phyloP scores from a whole-genome alignment of 495 filamentous ascomycete species.

The Sordaria brevicollis region DNA sequence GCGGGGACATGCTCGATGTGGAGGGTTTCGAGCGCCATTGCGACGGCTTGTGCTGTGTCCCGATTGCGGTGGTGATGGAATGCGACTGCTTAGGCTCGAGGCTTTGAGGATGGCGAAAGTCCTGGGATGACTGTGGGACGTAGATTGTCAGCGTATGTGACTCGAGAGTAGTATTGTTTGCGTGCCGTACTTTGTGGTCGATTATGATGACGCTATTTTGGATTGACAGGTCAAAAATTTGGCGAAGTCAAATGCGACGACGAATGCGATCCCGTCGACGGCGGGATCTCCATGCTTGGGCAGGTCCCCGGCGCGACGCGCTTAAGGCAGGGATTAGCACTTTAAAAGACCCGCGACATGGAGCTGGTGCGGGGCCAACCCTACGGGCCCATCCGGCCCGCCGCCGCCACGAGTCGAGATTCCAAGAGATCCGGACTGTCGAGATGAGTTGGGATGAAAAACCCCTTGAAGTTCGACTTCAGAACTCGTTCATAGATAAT shows the following conservation, averaged over 20 bases:
- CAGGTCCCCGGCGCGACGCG: background rate
- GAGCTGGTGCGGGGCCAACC: background rate
- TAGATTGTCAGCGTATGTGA: fast-evolving
- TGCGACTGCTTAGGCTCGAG: background rate
- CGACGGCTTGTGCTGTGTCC: background rate
- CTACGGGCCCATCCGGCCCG: background rate
- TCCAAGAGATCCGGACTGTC: background rate
- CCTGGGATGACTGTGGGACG: too few species aligned
- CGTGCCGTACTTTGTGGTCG: background rate
- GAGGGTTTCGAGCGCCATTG: conserved; percentile 39
- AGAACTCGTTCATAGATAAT: background rate
- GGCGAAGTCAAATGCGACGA: background rate
- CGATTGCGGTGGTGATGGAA: background rate
- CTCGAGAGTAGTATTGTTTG: background rate
- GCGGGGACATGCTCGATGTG: conserved; percentile 59
- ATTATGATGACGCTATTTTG: background rate
- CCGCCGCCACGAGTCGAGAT: background rate
- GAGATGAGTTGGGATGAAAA: background rate
- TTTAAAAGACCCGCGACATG: background rate
- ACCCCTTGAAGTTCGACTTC: background rate
- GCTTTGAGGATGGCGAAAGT: too few species aligned
- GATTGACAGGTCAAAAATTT: background rate
- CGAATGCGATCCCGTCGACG: background rate
- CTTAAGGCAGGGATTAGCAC: background rate
- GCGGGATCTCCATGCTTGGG: background rate